These are phyloP conservation scores for Wickerhamiella alocasiicola DNA, from an alignment of 805 yeast genomes.

Conservation along the genomic window DNA sequence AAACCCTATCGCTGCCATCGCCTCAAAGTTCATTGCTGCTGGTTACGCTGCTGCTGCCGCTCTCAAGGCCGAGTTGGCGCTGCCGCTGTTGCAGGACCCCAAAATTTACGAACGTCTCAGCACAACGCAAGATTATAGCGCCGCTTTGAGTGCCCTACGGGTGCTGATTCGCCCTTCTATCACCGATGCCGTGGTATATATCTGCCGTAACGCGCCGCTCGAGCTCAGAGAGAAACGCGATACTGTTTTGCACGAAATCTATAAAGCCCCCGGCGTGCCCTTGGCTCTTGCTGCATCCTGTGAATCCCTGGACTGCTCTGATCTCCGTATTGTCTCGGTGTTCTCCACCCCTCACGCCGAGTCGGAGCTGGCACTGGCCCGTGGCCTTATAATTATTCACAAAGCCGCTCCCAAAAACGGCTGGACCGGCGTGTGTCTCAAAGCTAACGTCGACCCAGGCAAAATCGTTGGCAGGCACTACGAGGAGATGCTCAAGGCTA, in stretches of 20 bases:
- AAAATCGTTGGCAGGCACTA: constrained; percentile 30
- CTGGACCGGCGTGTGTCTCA: constrained; percentile 69
- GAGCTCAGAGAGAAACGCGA: not conserved
- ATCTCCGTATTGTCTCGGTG: constrained; percentile 1
- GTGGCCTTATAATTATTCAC: constrained; percentile 36
- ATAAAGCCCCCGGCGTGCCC: not conserved
- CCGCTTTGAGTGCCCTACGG: constrained; percentile 13
- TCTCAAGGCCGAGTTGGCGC: constrained; percentile 12
- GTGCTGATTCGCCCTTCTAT: not conserved
- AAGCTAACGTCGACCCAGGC: constrained; percentile 54
- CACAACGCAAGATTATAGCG: constrained; percentile 12
- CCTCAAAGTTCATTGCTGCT: constrained; percentile 32
- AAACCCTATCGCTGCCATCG: constrained; percentile 15
- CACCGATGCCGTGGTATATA: constrained; percentile 4
- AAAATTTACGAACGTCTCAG: constrained; percentile 17
- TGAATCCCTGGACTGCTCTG: constrained; percentile 3
- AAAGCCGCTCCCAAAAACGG: constrained; percentile 37
- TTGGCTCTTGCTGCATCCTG: constrained; percentile 1
- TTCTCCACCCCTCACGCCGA: constrained; percentile 7
- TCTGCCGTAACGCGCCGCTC: not conserved
- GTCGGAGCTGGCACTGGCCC: constrained; percentile 23
- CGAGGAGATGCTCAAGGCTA: constrained; percentile 20
- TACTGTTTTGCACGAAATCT: not conserved
- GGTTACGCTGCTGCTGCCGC: constrained; percentile 38
- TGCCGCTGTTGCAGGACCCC: constrained; percentile 12